phyloP scores from a whole-genome alignment of 139 green algal species.

The Coelastrella sp. region DNA sequence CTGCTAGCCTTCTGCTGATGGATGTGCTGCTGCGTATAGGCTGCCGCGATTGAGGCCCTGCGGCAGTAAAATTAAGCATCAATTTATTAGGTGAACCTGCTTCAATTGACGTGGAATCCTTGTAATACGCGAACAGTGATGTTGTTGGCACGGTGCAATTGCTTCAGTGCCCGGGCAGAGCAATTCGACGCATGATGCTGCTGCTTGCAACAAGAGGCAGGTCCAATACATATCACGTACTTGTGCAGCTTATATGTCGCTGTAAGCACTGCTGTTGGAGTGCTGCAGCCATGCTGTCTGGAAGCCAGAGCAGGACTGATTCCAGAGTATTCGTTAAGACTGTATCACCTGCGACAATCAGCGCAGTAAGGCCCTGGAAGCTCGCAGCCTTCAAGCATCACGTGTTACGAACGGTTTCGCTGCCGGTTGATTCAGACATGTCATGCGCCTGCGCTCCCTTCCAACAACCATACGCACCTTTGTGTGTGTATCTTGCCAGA shows the following conservation, averaged over 20 bases:
- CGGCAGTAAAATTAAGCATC: neutral
- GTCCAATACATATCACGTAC: neutral
- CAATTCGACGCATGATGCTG: too few relatives aligned
- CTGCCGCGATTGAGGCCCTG: neutral
- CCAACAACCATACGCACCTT: too few relatives aligned
- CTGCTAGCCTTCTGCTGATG: slow-evolving; percentile 7
- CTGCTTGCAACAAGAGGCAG: too few relatives aligned
- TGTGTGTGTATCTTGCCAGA: too few relatives aligned
- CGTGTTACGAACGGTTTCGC: neutral
- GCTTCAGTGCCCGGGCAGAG: too few relatives aligned
- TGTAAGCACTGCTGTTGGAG: neutral
- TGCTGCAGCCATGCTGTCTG: neutral
- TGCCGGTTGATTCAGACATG: neutral
- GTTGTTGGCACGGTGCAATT: neutral
- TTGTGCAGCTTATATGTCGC: neutral
- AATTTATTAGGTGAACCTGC: neutral
- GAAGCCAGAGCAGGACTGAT: neutral
- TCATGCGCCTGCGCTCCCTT: neutral
- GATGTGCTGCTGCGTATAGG: neutral
- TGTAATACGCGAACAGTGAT: neutral
- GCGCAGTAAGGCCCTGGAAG: too few relatives aligned
- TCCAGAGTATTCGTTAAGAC: too few relatives aligned
- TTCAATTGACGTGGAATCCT: neutral
- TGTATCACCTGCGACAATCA: too few relatives aligned
- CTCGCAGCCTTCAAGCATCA: neutral